phyloP scores from a whole-genome alignment of 2,329 filamentous ascomycete species.

The Alternaria dauci region DNA sequence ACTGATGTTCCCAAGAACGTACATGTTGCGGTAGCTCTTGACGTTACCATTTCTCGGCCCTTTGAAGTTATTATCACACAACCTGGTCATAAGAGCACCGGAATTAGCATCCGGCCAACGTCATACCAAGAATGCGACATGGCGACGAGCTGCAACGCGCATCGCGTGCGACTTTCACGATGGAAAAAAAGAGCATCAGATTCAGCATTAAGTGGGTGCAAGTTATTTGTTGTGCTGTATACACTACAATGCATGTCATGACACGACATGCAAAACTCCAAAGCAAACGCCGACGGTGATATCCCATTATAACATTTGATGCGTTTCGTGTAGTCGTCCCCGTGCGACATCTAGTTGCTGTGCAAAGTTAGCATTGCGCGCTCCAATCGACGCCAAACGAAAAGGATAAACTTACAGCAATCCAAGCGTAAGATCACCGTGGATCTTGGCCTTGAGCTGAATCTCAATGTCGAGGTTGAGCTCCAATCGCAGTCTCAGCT shows the following conservation, averaged over 20 bases:
- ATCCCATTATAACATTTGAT: slow-evolving; percentile 14
- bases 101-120: not conserved
- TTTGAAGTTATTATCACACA: not conserved
- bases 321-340: slow-evolving; percentile 28
- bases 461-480: slow-evolving; percentile 70
- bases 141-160: not conserved
- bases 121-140: not conserved
- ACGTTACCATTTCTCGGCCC: not conserved
- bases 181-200: not conserved
- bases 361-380: slow-evolving; percentile 23
- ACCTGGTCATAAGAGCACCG: not conserved
- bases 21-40: not conserved
- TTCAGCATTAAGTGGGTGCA: not conserved
- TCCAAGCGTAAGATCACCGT: slow-evolving; percentile 69
- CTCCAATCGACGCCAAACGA: not conserved
- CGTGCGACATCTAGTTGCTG: slow-evolving; percentile 40
- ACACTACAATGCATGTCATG: slow-evolving; percentile 30
- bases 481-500: slow-evolving; percentile 65
- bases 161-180: not conserved
- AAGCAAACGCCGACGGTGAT: slow-evolving; percentile 37
- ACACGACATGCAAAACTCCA: slow-evolving; percentile 31
- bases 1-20: not conserved
- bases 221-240: slow-evolving; percentile 24
- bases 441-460: slow-evolving; percentile 71
- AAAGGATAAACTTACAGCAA: slow-evolving; percentile 54